A percentile compares a stretch with the other conserved stretches of the same genome.
phyloP scores from a whole-genome alignment of 257 asterid species.

The Oldenlandia corymbosa region DNA sequence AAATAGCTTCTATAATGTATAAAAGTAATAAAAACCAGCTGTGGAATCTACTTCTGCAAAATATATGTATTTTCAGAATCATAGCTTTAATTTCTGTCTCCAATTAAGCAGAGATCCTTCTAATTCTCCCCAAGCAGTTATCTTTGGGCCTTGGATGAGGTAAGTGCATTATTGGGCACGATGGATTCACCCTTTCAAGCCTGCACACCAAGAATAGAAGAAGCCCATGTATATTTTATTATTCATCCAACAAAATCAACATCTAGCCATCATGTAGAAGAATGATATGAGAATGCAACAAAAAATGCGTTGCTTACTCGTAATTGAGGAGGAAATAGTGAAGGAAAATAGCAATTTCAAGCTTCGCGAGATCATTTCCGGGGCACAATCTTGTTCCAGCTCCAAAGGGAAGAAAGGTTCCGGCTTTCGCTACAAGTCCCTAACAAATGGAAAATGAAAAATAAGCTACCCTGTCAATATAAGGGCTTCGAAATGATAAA shows the following conservation, averaged over 20 bases:
- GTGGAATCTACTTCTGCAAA: no score
- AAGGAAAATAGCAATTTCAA: conserved; percentile 74
- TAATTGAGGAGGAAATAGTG: conserved; percentile 69
- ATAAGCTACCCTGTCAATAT: no score
- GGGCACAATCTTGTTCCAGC: conserved; percentile 89
- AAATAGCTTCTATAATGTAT: no score
- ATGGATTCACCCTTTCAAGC: conserved; percentile 49
- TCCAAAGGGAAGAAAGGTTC: conserved; percentile 83
- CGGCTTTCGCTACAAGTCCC: conserved; percentile 68
- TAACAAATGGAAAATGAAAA: neutral
- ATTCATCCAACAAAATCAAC: no score
- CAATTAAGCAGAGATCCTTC: conserved; percentile 29
- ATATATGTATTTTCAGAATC: no score
- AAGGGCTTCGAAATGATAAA: no score
- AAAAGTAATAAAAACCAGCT: no score
- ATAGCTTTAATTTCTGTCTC: neutral
- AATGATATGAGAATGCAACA: neutral
- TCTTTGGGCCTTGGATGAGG: conserved; percentile 87
- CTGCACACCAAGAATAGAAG: conserved; percentile 22
- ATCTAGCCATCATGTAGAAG: neutral
- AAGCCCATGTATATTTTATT: no score
- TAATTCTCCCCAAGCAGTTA: conserved; percentile 60
- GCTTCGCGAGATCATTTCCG: conserved; percentile 86
- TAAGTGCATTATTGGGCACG: conserved; percentile 54
- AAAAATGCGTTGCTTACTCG: conserved; percentile 39